Conservation (phyloP, 495 filamentous ascomycete genomes). For the Hapsidospora chrysogenum region DNA sequence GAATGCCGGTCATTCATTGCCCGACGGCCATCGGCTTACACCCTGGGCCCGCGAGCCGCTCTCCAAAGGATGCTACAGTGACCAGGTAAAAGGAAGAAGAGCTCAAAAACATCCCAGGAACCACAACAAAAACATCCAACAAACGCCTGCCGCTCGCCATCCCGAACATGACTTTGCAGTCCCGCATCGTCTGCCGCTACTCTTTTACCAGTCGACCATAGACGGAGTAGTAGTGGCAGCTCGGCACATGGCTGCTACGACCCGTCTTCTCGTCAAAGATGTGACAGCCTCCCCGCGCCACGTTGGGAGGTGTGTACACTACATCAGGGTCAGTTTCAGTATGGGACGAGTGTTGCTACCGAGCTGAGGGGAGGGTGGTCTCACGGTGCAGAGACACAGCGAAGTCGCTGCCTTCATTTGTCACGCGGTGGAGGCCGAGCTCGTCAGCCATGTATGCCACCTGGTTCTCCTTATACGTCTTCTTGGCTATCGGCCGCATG, state of each 20-base stretch:
- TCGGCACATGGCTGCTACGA: constrained; percentile 49
- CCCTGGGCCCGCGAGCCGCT: background rate
- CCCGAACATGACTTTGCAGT: background rate
- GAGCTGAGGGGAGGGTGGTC: constrained; percentile 16
- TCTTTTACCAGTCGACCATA: constrained; percentile 26
- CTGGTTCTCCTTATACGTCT: constrained; percentile 39
- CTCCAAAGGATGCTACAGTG: background rate
- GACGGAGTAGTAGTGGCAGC: constrained; percentile 45
- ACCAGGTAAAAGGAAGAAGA: background rate
- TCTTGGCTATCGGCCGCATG: constrained; percentile 35
- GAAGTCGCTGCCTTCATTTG: constrained; percentile 54
- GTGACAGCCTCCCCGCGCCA: constrained; percentile 54
- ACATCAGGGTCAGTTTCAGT: background rate
- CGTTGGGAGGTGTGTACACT: constrained; percentile 89
- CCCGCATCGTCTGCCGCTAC: constrained; percentile 1
- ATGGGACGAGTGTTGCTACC: constrained; percentile 1
- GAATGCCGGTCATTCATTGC: too few relatives aligned
- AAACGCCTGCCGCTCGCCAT: background rate
- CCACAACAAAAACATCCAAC: background rate
- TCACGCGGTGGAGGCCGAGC: constrained; percentile 70
- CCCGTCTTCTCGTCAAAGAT: constrained; percentile 60
- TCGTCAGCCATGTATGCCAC: constrained; percentile 78
- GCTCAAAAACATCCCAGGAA: background rate
- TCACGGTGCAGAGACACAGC: constrained; percentile 75
- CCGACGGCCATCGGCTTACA: background rate